Percentiles rank a stretch among this genome's conserved stretches.
phyloP scores from a whole-genome alignment of 2,329 filamentous ascomycete genomes.

The Penicillium sp. region DNA sequence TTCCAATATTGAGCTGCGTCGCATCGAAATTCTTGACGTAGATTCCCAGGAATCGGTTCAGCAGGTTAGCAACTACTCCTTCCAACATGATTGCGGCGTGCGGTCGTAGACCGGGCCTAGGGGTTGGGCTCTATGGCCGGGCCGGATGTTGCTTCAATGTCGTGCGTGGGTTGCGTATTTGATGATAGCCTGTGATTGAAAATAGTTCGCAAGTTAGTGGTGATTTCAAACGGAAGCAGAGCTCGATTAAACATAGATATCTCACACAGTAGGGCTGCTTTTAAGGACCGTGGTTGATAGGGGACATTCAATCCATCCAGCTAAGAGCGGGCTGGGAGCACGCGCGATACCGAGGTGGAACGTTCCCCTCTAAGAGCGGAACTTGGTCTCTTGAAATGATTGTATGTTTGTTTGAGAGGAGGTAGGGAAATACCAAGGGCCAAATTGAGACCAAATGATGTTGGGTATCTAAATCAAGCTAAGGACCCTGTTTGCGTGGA shows the following conservation, averaged over 20 bases:
- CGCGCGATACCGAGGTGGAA: slow-evolving; percentile 32
- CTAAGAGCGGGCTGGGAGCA: slow-evolving; percentile 13
- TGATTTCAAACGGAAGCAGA: not conserved
- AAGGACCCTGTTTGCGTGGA: slow-evolving; percentile 26
- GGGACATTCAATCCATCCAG: slow-evolving; percentile 31
- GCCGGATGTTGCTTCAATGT: slow-evolving; percentile 11
- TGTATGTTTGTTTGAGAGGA: not conserved
- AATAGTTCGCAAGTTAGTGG: slow-evolving; percentile 12
- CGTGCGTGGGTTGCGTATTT: slow-evolving; percentile 10
- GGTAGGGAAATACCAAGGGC: slow-evolving; percentile 8
- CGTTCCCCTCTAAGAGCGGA: slow-evolving; percentile 15
- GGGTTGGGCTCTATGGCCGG: slow-evolving; percentile 17
- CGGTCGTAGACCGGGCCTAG: slow-evolving; percentile 74
- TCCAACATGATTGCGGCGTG: slow-evolving; percentile 77
- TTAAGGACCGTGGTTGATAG: slow-evolving; percentile 22
- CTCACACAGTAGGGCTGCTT: slow-evolving; percentile 16
- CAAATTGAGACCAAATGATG: slow-evolving; percentile 9
- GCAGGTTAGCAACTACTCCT: slow-evolving; percentile 90
- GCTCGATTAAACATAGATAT: not conserved
- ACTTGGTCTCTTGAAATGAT: slow-evolving; percentile 5
- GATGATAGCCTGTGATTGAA: slow-evolving; percentile 13
- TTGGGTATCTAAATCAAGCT: slow-evolving; percentile 27
- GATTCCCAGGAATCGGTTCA: slow-evolving; percentile 99
- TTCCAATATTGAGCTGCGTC: slow-evolving; percentile 94
- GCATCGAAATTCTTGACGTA: slow-evolving; percentile 99